A percentile compares a stretch with the other conserved stretches of the same genome.
Evolutionary conservation across 805 yeast genomes (phyloP).

Genomic region (Saccharomycopsis microspora): DNA sequence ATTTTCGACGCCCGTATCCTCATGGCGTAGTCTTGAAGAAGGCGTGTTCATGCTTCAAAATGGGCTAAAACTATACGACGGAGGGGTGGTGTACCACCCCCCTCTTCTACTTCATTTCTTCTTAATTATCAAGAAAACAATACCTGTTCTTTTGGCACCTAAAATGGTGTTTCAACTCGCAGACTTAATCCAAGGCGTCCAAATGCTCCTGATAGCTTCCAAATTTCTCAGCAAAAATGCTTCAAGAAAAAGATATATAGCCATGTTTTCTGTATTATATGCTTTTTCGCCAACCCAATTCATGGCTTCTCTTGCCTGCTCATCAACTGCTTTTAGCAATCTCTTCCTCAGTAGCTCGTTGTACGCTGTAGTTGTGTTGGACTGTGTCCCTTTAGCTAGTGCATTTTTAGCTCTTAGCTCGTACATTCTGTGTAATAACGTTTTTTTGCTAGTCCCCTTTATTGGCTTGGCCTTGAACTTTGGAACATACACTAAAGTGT

Average conservation of each 20-base stretch:
- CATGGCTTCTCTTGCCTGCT: constrained; percentile 54
- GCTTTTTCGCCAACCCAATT: constrained; percentile 74
- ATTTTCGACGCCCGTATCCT: constrained; percentile 63
- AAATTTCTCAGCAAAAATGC: constrained; percentile 19
- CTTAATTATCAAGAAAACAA: neutral
- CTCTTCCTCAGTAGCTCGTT: constrained; percentile 39
- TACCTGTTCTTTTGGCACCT: constrained; percentile 20
- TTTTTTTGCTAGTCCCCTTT: constrained; percentile 37
- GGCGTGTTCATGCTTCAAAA: constrained; percentile 52
- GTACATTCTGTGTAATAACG: constrained; percentile 36
- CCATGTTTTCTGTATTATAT: constrained; percentile 45
- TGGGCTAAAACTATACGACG: constrained; percentile 58
- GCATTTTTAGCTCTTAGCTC: constrained; percentile 50
- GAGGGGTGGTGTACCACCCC: constrained; percentile 81
- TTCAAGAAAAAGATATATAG: constrained; percentile 18
- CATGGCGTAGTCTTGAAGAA: constrained; percentile 53
- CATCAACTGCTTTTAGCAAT: constrained; percentile 53
- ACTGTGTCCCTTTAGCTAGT: constrained; percentile 30
- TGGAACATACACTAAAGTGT: neutral
- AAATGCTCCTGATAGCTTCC: constrained; percentile 38
- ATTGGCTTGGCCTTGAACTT: constrained; percentile 23
- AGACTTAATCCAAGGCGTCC: constrained; percentile 48
- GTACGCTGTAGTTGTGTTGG: constrained; percentile 28
- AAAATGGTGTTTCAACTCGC: constrained; percentile 41
- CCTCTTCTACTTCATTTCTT: constrained; percentile 41